A percentile compares a stretch with the other conserved stretches of the same genome.
These are phyloP conservation scores for Cucurbitaria berberidis DNA, from an alignment of 2,329 filamentous ascomycete genomes.

Conservation along the genomic window DNA sequence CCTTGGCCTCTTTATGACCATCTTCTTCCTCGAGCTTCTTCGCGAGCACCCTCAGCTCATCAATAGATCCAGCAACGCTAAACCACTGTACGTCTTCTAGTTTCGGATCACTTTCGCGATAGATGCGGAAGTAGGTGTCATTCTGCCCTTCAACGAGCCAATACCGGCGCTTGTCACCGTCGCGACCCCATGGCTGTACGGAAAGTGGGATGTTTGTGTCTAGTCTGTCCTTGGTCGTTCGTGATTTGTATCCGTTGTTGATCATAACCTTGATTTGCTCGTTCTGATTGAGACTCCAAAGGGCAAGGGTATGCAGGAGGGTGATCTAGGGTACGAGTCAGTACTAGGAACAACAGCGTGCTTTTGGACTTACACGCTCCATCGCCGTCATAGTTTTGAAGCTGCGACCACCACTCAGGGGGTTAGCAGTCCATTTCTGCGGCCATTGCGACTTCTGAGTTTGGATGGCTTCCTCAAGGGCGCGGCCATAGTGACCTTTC, in stretches of 20 bases:
- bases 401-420: conserved; percentile 76
- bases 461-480: conserved; percentile 89
- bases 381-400: conserved; percentile 84
- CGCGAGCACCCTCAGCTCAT: conserved; percentile 77
- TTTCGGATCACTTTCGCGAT: conserved; percentile 87
- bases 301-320: conserved; percentile 78
- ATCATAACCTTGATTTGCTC: conserved; percentile 81
- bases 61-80: conserved; percentile 88
- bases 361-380: conserved; percentile 70
- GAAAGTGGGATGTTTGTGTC: conserved; percentile 84
- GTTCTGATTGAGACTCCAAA: conserved; percentile 90
- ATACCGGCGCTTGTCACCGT: conserved; percentile 90
- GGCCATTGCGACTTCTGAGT: conserved; percentile 90
- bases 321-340: conserved; percentile 66
- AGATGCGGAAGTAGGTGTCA: conserved; percentile 91
- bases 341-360: conserved; percentile 10
- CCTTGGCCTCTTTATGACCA: conserved; percentile 79
- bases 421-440: conserved; percentile 81
- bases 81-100: conserved; percentile 83
- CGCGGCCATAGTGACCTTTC: conserved; percentile 88
- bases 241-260: conserved; percentile 66
- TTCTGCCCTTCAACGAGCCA: conserved; percentile 93
- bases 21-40: conserved; percentile 79
- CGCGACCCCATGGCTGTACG: conserved; percentile 87
- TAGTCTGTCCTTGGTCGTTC: conserved; percentile 85